Conservation (phyloP, 192 early-diverging fungal genomes). For the Entomortierella chlamydospora region DNA sequence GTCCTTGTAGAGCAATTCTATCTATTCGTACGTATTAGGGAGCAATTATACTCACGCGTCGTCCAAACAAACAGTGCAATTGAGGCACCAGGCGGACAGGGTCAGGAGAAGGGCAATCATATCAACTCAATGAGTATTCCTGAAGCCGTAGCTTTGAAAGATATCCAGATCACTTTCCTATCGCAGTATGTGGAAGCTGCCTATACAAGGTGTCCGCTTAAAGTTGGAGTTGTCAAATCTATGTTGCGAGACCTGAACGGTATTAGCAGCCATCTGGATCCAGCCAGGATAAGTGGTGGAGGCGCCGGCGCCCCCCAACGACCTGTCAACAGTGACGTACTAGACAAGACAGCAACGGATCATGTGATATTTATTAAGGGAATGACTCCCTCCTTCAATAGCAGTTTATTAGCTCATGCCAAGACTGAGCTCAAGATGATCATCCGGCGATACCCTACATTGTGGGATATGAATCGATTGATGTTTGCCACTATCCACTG, state of each 20-base stretch:
- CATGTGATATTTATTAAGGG: slow-evolving; percentile 45
- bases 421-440: slow-evolving; percentile 34
- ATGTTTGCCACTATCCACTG: slow-evolving; percentile 49
- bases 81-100: slow-evolving; percentile 9
- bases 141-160: slow-evolving; percentile 40
- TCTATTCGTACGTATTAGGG: slow-evolving; percentile 23
- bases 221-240: slow-evolving; percentile 26
- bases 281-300: too few species aligned
- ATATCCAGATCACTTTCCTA: slow-evolving; percentile 18
- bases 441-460: slow-evolving; percentile 14
- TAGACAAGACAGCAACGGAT: slow-evolving; percentile 30
- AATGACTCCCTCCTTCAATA: slow-evolving; percentile 7
- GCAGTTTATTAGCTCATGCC: slow-evolving; percentile 14
- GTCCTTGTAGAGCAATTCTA: slow-evolving; percentile 38
- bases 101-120: slow-evolving; percentile 19
- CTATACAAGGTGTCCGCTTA: slow-evolving; percentile 36
- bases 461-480: slow-evolving; percentile 47
- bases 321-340: background rate
- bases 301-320: background rate
- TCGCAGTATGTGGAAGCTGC: slow-evolving; percentile 31
- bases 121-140: slow-evolving; percentile 43
- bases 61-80: slow-evolving; percentile 16
- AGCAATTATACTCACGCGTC: slow-evolving; percentile 23
- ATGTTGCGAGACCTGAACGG: slow-evolving; percentile 31
- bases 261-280: too few species aligned